Conservation (phyloP, 345 rosid species). For the Lepidium aucheri region DNA sequence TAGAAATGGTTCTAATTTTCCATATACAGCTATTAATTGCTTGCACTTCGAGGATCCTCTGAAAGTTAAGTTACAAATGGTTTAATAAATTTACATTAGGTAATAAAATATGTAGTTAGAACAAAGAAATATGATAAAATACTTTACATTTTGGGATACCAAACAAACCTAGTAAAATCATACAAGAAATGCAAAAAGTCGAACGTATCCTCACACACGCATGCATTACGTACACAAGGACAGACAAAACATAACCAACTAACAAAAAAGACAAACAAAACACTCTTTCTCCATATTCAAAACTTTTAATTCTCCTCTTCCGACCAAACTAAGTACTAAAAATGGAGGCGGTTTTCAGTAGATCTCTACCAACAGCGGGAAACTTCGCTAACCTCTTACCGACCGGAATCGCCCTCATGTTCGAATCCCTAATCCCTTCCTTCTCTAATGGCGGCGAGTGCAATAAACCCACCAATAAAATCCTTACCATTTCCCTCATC, state of each 20-base stretch:
- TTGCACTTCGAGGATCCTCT: too few species aligned
- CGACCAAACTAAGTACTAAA: not conserved
- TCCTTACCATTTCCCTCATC: conserved; percentile 32
- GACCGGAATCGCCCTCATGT: conserved; percentile 46
- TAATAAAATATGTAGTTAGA: too few species aligned
- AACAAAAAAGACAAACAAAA: not conserved
- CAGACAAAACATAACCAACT: not conserved
- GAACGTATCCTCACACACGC: not conserved
- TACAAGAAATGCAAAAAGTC: not conserved
- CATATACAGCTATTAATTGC: too few species aligned
- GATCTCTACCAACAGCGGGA: conserved; percentile 26
- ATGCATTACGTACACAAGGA: not conserved
- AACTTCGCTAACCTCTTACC: conserved; percentile 52
- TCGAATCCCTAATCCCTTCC: conserved; percentile 35
- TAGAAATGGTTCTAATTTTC: too few species aligned
- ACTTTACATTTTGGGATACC: not conserved
- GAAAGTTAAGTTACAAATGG: too few species aligned
- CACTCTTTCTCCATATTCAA: not conserved
- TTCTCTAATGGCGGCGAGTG: conserved; percentile 45
- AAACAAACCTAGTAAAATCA: not conserved
- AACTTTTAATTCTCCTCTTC: not conserved
- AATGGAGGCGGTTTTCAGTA: conserved; percentile 4
- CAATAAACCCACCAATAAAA: conserved; percentile 11
- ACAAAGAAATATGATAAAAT: too few species aligned
- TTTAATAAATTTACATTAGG: too few species aligned